Evolutionary conservation across 1,284 basidiomycete species (phyloP), one percentile per base, ranked within the genome.

Genomic region (Ceratobasidium papillatum): DNA sequence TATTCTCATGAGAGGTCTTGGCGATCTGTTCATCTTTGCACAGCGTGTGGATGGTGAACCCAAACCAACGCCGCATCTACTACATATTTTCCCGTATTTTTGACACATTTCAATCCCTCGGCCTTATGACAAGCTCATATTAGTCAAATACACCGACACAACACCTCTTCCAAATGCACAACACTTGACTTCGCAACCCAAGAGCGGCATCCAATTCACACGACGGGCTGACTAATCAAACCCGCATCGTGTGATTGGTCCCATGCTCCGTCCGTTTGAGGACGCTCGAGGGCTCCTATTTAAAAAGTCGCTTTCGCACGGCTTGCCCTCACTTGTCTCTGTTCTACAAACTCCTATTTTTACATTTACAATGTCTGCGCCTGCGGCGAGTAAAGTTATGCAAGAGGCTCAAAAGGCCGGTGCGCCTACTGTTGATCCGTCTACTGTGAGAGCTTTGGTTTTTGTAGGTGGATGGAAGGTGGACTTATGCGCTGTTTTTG

Each of bases 371-470:
- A 58, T 58, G 54, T 58, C 54, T 27, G 54, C 54, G 8, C 54
- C 54, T n/a, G 54, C 54, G 19, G 45, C 74, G 11, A 77, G 77
- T 47, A 77, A 77, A 62, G 77, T 78, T 1, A 77, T 78, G 14
- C 56, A 64, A 25, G 71, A 74, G 7, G 79, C 79, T 14, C 68
- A 78, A 62, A 74, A 75, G 45, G 72, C 76, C 12, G 79, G 79
- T 9, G 79, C 78, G 47, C 74, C 74, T 7, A 62, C 56, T 2
- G 61, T 75, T 25, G 74, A 75, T 49, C 74, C 62, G 56, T 62
- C 61, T 22, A 75, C 54, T 9, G 74, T 71, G 36, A 36, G 74
- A 51, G 38, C 49, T 45, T 63, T 43, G 17, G n/a, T 56, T 32
- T 38, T 27, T 17, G 36, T 4, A 22, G 32, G 3, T 51, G 45